Evolutionary conservation across 176 grass and related monocot species (phyloP), one percentile per base, ranked within the genome.

Genomic region (Alopecurus myosuroides): DNA sequence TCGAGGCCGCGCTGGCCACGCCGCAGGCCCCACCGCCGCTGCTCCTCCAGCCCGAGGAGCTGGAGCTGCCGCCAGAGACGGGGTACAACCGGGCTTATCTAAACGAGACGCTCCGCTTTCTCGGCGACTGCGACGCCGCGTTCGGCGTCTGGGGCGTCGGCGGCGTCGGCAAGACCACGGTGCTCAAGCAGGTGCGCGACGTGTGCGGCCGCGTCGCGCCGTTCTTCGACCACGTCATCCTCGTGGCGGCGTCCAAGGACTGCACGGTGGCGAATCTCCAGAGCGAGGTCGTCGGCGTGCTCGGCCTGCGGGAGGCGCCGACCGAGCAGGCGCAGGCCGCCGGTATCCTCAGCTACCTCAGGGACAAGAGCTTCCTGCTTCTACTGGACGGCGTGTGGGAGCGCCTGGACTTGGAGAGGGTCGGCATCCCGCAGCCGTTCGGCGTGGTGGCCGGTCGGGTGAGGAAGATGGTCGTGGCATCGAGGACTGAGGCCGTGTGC

Each of bases 101-200:
- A 48, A 85, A 89, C 77, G 69, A 72, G 64, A 66, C 77, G 26
- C 92, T 94, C 33, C 81, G 72, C 20, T 94, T 89, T 72, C 89
- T 94, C 63, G 67, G 71, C n/a, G 86, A 89, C 71, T 14, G 65
- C 79, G 81, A 88, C 55, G 46, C 65, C 5, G 31, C 78, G 31
- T 80, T 94, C 15, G 92, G 92, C 26, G 79, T 94, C 56, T 89
- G 74, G 40, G 92, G 92, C 60, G n/a, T 70, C 2, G 81, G 92
- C 57, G 92, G 92, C 48, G 81, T 94, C 44, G 92, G 92, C 61
- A 94, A 94, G 77, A 80, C 84, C 58, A 88, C 88, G 74, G 22
- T 89, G 28, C 78, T 92, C 1, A 81, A 17, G 77, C 82, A 80
- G 55, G 85, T 91, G 71, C 87, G 88, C 56, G 79, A 91, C 13